Percentiles rank a stretch among this genome's conserved stretches.
These are phyloP conservation scores for Sarocladium strictum DNA, from an alignment of 2,329 filamentous ascomycete genomes.

Conservation along the genomic window DNA sequence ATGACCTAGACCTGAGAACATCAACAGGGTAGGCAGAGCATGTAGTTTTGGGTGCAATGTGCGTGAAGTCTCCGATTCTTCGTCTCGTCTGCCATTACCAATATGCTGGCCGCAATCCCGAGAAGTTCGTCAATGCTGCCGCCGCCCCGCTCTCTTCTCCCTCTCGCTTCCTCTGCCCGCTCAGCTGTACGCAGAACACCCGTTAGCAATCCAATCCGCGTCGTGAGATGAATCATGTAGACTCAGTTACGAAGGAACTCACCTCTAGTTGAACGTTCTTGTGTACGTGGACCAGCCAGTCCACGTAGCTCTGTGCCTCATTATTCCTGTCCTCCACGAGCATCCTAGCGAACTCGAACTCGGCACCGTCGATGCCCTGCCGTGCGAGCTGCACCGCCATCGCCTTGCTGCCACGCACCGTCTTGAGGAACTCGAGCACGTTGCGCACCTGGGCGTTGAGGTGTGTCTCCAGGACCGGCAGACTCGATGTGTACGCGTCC, in stretches of 20 bases:
- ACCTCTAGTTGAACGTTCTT: constrained; percentile 88
- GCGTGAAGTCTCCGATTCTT: constrained; percentile 6
- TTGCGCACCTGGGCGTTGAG: constrained; percentile 94
- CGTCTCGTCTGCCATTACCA: constrained; percentile 36
- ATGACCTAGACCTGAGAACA: neutral
- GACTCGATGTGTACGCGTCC: constrained; percentile 71
- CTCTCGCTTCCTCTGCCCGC: constrained; percentile 61
- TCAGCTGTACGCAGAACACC: constrained; percentile 40
- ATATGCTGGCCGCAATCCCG: constrained; percentile 53
- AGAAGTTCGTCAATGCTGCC: constrained; percentile 47
- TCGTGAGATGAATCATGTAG: neutral
- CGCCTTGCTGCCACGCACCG: constrained; percentile 77
- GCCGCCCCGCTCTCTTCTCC: constrained; percentile 14
- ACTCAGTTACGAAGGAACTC: constrained; percentile 24
- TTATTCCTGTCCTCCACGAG: constrained; percentile 94
- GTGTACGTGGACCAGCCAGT: constrained; percentile 96
- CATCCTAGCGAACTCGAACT: constrained; percentile 91
- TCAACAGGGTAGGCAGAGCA: neutral
- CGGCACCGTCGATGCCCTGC: constrained; percentile 88
- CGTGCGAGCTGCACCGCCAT: constrained; percentile 84
- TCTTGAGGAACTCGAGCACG: constrained; percentile 78
- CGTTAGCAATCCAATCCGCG: constrained; percentile 9
- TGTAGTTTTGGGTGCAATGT: constrained; percentile 8
- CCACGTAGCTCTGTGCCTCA: constrained; percentile 95
- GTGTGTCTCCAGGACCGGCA: constrained; percentile 85